A percentile compares a stretch with the other conserved stretches of the same genome.
phyloP scores from a whole-genome alignment of 2,329 filamentous ascomycete species.

The Aspergillus floridensis region DNA sequence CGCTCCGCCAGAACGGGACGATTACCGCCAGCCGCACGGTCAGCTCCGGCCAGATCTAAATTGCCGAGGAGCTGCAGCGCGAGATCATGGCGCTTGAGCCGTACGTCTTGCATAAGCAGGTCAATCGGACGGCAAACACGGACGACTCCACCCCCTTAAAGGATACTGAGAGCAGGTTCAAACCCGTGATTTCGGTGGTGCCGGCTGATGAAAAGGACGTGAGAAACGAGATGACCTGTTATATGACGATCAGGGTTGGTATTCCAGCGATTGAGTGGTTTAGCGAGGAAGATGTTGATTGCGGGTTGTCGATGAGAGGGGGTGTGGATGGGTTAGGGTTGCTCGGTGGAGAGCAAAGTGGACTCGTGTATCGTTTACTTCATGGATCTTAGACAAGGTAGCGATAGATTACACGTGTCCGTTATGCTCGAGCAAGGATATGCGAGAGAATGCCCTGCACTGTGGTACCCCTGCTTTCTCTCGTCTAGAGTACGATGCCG shows the following conservation, averaged over 20 bases:
- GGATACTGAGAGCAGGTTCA: slow-evolving; percentile 25
- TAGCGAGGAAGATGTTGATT: too few relatives aligned
- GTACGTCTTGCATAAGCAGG: slow-evolving; percentile 33
- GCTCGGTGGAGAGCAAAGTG: too few relatives aligned
- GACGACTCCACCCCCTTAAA: slow-evolving; percentile 11
- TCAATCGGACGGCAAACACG: slow-evolving; percentile 37
- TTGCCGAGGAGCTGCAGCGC: slow-evolving; percentile 28
- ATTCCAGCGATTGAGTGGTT: slow-evolving; percentile 41
- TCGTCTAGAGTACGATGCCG: too few relatives aligned
- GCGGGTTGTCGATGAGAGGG: too few relatives aligned
- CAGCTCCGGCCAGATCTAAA: slow-evolving; percentile 35
- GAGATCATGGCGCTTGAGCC: slow-evolving; percentile 37
- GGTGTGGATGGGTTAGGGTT: too few relatives aligned
- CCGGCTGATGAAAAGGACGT: slow-evolving; percentile 35
- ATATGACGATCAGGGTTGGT: slow-evolving; percentile 38
- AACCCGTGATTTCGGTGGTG: slow-evolving; percentile 32
- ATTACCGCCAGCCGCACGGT: slow-evolving; percentile 28
- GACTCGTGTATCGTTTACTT: too few relatives aligned
- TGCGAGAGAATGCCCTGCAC: too few relatives aligned
- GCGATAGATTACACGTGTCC: too few relatives aligned
- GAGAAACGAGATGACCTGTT: slow-evolving; percentile 37
- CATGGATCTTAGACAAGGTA: too few relatives aligned
- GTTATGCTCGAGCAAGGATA: too few relatives aligned
- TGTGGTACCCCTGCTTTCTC: too few relatives aligned
- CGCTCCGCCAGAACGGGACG: slow-evolving; percentile 26